Evolutionary conservation across 352 stramenopile species (phyloP).

Genomic region (Phytophthora citrophthora): DNA sequence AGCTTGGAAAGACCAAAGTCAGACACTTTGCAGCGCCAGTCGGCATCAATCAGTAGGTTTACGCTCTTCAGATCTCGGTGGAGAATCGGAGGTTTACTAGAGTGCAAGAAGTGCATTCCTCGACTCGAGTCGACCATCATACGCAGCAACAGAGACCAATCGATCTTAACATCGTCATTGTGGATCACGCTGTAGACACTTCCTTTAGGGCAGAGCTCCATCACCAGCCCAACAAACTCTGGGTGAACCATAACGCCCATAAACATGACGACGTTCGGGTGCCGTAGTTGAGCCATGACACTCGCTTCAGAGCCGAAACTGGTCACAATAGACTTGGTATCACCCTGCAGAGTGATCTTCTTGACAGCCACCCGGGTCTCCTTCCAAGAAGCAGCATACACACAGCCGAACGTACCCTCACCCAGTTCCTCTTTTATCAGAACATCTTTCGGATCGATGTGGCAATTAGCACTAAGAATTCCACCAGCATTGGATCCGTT

Average conservation of each 20-base stretch:
- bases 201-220: slow-evolving; percentile 88
- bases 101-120: slow-evolving; percentile 93
- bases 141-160: slow-evolving; percentile 85
- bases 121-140: slow-evolving; percentile 90
- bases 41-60: slow-evolving; percentile 89
- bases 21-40: slow-evolving; percentile 91
- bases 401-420: slow-evolving; percentile 76
- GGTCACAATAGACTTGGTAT: slow-evolving; percentile 83
- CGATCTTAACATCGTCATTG: slow-evolving; percentile 76
- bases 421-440: slow-evolving; percentile 81
- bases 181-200: slow-evolving; percentile 88
- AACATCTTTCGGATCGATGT: slow-evolving; percentile 87
- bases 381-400: slow-evolving; percentile 83
- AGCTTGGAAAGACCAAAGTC: slow-evolving; percentile 91
- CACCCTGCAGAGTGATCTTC: slow-evolving; percentile 83
- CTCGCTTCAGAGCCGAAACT: slow-evolving; percentile 84
- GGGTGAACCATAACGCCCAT: slow-evolving; percentile 92
- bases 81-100: slow-evolving; percentile 86
- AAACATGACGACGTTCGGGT: slow-evolving; percentile 91
- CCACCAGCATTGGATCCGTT: slow-evolving; percentile 43
- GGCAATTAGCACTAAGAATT: slow-evolving; percentile 80
- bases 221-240: slow-evolving; percentile 86
- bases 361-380: slow-evolving; percentile 85
- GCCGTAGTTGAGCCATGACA: slow-evolving; percentile 84
- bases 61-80: slow-evolving; percentile 92